Evolutionary conservation across 257 asterid species (phyloP), one percentile per base, ranked within the genome.

Genomic region (Lavandula angustifolia): DNA sequence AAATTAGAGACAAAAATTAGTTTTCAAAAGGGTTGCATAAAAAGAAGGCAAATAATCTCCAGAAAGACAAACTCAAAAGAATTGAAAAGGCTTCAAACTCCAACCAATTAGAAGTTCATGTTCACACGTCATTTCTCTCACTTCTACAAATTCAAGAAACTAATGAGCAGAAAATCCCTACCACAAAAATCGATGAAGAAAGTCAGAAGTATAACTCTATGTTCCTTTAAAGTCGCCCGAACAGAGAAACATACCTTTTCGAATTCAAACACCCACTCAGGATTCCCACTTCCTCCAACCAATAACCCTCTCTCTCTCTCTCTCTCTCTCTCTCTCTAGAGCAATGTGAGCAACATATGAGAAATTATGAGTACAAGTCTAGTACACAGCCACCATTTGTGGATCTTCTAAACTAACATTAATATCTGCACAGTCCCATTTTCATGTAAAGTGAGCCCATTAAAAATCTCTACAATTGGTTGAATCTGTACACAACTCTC

Each of bases 221-320:
- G 56, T 53, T 46, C 17, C 72, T 61, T 67, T 35, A 61, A 80
- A 69, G 74, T 38, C 59, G 54, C 69, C 57, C 73, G 73, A 71
- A 50, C 69, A 54, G 57, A 62, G 12, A 43, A 71, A 60, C 68
- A 71, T 53, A 56, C 75, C 75, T 76, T 80, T 71, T 71, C 63
- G 62, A 80, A 77, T 80, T 79, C 82, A 68, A 83, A 82, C 78
- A 71, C 73, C 64, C 75, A 72, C 75, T 75, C 79, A 65, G 77
- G 52, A 46, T 52, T 62, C 51, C 68, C 69, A 65, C 74, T 72
- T 64, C 71, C 75, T 73, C 78, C 77, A 76, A 42, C 81, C 58
- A 22, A 22, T 22, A 22, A 22, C 27, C 27, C 31, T 55, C 5
- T 6, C 34, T 49, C 59, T 3, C 32, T 9, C 37, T 46, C 59